Evolutionary conservation across 2,329 filamentous ascomycete species (phyloP).

Genomic region (Ciborinia camelliae): DNA sequence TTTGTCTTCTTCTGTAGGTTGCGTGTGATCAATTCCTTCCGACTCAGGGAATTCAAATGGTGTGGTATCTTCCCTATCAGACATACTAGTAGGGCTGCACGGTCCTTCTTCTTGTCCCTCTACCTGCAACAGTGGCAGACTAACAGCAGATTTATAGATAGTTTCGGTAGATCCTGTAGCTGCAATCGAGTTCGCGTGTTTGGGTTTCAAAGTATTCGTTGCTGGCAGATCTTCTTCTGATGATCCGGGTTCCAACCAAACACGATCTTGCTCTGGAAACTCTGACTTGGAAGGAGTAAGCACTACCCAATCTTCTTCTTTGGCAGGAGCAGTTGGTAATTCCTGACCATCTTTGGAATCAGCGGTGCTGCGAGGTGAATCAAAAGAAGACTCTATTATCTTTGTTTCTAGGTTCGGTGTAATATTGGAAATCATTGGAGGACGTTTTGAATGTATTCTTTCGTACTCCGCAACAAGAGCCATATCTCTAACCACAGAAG

Average conservation of each 20-base stretch:
- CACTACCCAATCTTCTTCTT: slow-evolving; percentile 36
- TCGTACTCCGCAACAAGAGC: slow-evolving; percentile 35
- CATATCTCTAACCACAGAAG: slow-evolving; percentile 32
- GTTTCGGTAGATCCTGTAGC: slow-evolving; percentile 44
- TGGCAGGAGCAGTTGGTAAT: slow-evolving; percentile 20
- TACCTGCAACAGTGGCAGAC: slow-evolving; percentile 49
- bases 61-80: slow-evolving; percentile 37
- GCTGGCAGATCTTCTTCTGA: slow-evolving; percentile 34
- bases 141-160: slow-evolving; percentile 47
- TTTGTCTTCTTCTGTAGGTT: slow-evolving; percentile 55
- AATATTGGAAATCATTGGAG: slow-evolving; percentile 22
- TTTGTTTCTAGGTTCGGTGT: slow-evolving; percentile 13
- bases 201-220: slow-evolving; percentile 35
- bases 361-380: slow-evolving; percentile 25
- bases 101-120: slow-evolving; percentile 42
- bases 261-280: slow-evolving; percentile 28
- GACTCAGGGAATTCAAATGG: slow-evolving; percentile 21
- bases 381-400: slow-evolving; percentile 17
- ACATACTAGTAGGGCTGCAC: slow-evolving; percentile 20
- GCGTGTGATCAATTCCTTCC: slow-evolving; percentile 16
- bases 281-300: slow-evolving; percentile 30
- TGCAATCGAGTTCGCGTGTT: slow-evolving; percentile 36
- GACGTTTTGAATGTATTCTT: slow-evolving; percentile 30
- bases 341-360: slow-evolving; percentile 24
- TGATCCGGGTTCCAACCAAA: slow-evolving; percentile 37